Evolutionary conservation across 2,329 filamentous ascomycete genomes (phyloP).

Genomic region (Neocatenulostroma microsporum): DNA sequence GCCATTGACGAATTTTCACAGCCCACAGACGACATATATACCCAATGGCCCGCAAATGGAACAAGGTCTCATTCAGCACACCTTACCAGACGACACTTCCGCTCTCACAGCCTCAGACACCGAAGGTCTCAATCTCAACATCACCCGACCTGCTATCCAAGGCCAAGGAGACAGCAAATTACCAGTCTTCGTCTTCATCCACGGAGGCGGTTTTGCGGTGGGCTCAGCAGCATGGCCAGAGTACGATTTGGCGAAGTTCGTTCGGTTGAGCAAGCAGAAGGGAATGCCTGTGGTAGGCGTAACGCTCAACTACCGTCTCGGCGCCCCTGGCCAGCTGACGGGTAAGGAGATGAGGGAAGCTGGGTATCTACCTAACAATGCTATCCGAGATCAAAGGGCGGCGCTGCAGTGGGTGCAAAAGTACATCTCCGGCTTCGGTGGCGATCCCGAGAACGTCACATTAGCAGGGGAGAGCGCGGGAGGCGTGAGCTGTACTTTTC

Average conservation of each 20-base stretch:
- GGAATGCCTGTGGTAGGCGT: constrained; percentile 31
- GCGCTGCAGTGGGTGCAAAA: constrained; percentile 33
- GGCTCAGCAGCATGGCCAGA: constrained; percentile 45
- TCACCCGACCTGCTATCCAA: constrained; percentile 35
- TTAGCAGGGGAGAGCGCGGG: constrained; percentile 44
- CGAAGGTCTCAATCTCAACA: constrained; percentile 47
- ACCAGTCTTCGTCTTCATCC: constrained; percentile 48
- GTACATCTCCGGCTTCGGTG: constrained; percentile 33
- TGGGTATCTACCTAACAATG: constrained; percentile 26
- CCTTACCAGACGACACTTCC: constrained; percentile 26
- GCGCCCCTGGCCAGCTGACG: constrained; percentile 35
- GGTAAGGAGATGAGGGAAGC: constrained; percentile 16
- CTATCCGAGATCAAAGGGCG: constrained; percentile 24
- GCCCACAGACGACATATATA: constrained; percentile 11
- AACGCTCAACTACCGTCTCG: constrained; percentile 38
- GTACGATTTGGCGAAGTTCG: constrained; percentile 35
- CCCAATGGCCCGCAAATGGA: constrained; percentile 39
- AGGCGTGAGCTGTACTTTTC: constrained; percentile 30
- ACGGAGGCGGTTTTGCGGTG: constrained; percentile 45
- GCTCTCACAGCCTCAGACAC: constrained; percentile 32
- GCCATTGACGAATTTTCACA: constrained; percentile 26
- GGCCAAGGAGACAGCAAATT: constrained; percentile 26
- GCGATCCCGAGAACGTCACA: constrained; percentile 32
- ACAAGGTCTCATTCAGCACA: constrained; percentile 43
- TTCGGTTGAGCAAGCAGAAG: constrained; percentile 41